phyloP scores from a whole-genome alignment of 1,139 yeast species.

The Geotrichum carabidarum region DNA sequence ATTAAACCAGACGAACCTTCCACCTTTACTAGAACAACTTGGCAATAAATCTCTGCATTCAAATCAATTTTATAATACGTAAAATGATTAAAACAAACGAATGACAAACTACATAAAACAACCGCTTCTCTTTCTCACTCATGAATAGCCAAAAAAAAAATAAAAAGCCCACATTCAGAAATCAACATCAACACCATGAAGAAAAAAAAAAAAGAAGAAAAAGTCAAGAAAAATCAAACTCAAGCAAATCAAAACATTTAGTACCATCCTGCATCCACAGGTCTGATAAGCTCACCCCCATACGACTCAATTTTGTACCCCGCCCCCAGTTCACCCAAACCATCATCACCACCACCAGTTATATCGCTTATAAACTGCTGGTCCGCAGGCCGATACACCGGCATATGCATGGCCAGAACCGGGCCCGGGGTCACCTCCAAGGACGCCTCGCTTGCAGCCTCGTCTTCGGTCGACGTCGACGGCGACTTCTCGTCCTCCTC shows the following conservation, averaged over 20 bases:
- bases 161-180: background rate
- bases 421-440: background rate
- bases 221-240: background rate
- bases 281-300: background rate
- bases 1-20: too few relatives aligned
- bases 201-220: background rate
- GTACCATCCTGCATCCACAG: too few relatives aligned
- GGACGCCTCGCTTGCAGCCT: background rate
- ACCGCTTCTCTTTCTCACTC: background rate
- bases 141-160: too few relatives aligned
- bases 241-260: background rate
- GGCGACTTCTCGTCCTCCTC: background rate
- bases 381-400: background rate
- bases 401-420: background rate
- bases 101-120: background rate
- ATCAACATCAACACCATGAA: background rate
- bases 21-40: too few relatives aligned
- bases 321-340: background rate
- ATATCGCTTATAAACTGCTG: slow-evolving; percentile 1
- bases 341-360: background rate
- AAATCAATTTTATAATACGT: background rate
- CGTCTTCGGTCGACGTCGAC: background rate
- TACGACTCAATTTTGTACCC: background rate
- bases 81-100: background rate
- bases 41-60: too few relatives aligned